A percentile compares a stretch with the other conserved stretches of the same genome.
phyloP scores from a whole-genome alignment of 371 early-diverging fungal genomes.

The Mortierella sp. region DNA sequence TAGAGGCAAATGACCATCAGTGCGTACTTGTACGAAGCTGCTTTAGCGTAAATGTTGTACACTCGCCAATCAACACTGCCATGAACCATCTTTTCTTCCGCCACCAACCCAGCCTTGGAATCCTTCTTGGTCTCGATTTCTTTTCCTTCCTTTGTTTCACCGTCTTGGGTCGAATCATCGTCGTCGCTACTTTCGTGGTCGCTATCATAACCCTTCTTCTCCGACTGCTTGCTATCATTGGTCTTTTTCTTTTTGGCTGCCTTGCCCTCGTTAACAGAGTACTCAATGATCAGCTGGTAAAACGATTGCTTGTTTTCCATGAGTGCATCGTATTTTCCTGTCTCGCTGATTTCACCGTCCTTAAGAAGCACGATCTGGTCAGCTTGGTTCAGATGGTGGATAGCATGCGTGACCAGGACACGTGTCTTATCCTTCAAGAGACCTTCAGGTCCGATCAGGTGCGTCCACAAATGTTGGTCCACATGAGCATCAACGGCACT shows the following conservation, averaged over 20 bases:
- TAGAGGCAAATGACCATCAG: conserved; percentile 18
- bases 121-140: conserved; percentile 59
- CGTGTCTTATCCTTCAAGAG: conserved; percentile 66
- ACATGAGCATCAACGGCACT: conserved; percentile 67
- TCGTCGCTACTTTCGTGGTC: conserved; percentile 11
- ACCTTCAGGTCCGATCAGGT: conserved; percentile 66
- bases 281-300: conserved; percentile 41
- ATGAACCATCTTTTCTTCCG: conserved; percentile 58
- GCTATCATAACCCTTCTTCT: conserved; percentile 1
- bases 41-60: conserved; percentile 66
- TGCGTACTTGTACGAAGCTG: conserved; percentile 55
- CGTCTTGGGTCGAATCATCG: conserved; percentile 21
- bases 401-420: conserved; percentile 59
- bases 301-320: conserved; percentile 51
- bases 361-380: conserved; percentile 67
- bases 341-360: conserved; percentile 65
- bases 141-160: conserved; percentile 43
- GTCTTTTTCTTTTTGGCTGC: conserved; percentile 14
- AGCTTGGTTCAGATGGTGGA: conserved; percentile 54
- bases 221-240: neutral
- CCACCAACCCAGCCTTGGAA: conserved; percentile 54
- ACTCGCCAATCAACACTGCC: conserved; percentile 69
- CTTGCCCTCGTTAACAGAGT: conserved; percentile 32
- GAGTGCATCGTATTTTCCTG: conserved; percentile 64
- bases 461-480: conserved; percentile 48